Percentiles rank a stretch among this genome's conserved stretches.
Conservation (phyloP, 495 filamentous ascomycete genomes). For the Copromyces sp. region DNA sequence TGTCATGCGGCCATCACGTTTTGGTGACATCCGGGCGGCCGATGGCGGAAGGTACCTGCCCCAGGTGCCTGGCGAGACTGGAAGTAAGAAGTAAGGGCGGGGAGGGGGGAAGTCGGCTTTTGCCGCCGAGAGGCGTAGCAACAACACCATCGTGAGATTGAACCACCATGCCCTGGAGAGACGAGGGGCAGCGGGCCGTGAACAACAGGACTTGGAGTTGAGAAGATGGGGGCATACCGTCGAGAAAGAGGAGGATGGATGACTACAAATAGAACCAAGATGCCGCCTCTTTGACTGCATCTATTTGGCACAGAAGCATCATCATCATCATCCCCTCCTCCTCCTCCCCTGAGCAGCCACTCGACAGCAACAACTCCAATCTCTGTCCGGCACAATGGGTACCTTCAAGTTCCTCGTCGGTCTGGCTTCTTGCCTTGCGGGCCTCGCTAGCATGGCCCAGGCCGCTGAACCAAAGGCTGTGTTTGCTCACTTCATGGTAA, state of each 20-base stretch:
- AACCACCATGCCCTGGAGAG: not conserved
- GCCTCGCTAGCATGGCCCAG: too few species aligned
- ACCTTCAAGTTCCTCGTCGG: too few species aligned
- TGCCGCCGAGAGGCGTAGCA: not conserved
- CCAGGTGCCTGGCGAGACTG: not conserved
- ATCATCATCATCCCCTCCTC: too few species aligned
- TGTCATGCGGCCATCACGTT: not conserved
- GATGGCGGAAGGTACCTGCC: not conserved
- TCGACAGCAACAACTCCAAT: too few species aligned
- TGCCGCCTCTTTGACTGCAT: not conserved
- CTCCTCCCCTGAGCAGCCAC: too few species aligned
- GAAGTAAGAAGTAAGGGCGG: not conserved
- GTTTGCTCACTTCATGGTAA: too few species aligned
- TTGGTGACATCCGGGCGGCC: not conserved
- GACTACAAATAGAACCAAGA: not conserved
- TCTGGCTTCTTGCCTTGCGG: too few species aligned
- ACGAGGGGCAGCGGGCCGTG: not conserved
- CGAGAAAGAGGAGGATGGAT: not conserved
- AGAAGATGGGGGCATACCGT: not conserved
- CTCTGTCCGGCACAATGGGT: too few species aligned
- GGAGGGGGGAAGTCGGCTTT: not conserved
- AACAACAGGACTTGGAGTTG: not conserved
- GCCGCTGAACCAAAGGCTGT: too few species aligned
- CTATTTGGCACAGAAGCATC: not conserved
- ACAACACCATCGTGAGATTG: not conserved